Conservation (phyloP, 257 asterid genomes). For the Scutellaria galericulata region DNA sequence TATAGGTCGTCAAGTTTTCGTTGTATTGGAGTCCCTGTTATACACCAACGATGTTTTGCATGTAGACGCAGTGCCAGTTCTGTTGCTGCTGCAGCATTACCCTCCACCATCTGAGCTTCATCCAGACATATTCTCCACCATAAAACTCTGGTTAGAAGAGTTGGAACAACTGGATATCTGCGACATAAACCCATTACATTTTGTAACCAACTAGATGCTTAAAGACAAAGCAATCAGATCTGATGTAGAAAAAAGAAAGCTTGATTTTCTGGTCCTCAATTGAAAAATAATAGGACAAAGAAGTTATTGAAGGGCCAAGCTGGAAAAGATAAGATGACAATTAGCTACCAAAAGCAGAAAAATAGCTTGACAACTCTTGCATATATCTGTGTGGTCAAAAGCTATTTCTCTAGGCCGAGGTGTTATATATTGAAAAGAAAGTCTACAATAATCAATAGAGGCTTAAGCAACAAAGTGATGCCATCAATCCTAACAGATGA, state of each 20-base stretch:
- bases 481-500: conserved; percentile 22
- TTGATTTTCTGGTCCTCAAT: neutral
- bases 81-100: conserved; percentile 89
- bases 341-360: conserved; percentile 16
- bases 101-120: conserved; percentile 99
- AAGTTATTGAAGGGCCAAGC: conserved; percentile 22
- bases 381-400: conserved; percentile 17
- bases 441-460: neutral
- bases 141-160: conserved; percentile 84
- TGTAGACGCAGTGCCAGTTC: conserved; percentile 91
- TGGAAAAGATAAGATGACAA: conserved; percentile 4
- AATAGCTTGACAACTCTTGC: neutral
- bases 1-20: conserved; percentile 88
- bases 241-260: conserved; percentile 3
- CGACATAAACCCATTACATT: conserved; percentile 32
- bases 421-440: neutral
- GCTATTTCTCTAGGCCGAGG: conserved; percentile 9
- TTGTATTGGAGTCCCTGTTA: conserved; percentile 98
- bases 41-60: conserved; percentile 94
- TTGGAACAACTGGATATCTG: conserved; percentile 95
- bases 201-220: conserved; percentile 30
- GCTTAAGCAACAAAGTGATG: neutral
- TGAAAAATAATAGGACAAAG: neutral
- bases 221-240: conserved; percentile 22
- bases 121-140: conserved; percentile 99